Conservation (phyloP, 129 eudicot genomes). For the Lactuca sativa region DNA sequence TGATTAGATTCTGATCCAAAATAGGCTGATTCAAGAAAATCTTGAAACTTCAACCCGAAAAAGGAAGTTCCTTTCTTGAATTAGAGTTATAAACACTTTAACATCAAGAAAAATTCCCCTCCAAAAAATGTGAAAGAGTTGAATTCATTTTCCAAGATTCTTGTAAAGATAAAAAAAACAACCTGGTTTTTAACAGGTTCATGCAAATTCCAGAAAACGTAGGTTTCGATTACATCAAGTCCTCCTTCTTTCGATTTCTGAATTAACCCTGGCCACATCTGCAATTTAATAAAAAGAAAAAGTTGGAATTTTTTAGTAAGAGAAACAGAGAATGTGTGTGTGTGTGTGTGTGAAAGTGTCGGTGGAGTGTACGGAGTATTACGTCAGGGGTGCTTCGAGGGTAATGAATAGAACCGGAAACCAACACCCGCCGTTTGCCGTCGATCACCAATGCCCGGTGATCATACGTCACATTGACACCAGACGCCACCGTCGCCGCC, state of each 20-base stretch:
- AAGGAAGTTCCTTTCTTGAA: not conserved
- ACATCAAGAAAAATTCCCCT: constrained; percentile 5
- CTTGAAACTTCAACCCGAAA: not conserved
- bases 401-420: constrained; percentile 95
- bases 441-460: constrained; percentile 88
- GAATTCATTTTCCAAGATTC: constrained; percentile 21
- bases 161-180: not conserved
- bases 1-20: not conserved
- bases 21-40: constrained; percentile 1
- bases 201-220: constrained; percentile 96
- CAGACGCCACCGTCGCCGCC: constrained; percentile 42
- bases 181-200: constrained; percentile 93
- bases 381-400: constrained; percentile 99
- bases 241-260: constrained; percentile 99
- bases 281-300: constrained; percentile 21
- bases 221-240: constrained; percentile 83
- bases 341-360: not conserved
- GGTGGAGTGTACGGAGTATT: not conserved
- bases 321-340: not conserved
- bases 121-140: not conserved
- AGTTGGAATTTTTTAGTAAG: constrained; percentile 2
- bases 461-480: constrained; percentile 82
- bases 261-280: constrained; percentile 99
- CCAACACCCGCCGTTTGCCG: constrained; percentile 73
- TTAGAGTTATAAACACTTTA: not conserved